Conservation (phyloP, 2,329 filamentous ascomycete genomes). For the Hypoxylon sp. region DNA sequence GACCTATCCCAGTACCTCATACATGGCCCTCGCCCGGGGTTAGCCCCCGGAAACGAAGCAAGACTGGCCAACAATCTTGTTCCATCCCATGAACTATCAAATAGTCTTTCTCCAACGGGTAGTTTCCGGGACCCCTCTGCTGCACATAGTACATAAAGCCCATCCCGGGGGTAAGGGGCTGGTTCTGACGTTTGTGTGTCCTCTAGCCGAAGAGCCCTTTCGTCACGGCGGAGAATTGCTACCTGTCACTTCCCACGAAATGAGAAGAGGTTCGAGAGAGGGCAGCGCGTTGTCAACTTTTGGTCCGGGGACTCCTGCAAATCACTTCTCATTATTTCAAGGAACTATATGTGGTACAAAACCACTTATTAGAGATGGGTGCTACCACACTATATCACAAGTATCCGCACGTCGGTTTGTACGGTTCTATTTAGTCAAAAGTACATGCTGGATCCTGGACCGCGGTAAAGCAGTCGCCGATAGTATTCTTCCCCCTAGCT, state of each 20-base stretch:
- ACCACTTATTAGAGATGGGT: constrained; percentile 41
- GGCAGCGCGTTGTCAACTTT: constrained; percentile 29
- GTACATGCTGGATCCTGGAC: constrained; percentile 6
- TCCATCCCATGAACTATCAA: constrained; percentile 16
- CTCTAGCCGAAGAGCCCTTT: constrained; percentile 34
- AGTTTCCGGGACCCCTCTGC: constrained; percentile 6
- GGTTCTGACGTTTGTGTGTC: constrained; percentile 30
- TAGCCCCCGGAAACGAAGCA: constrained; percentile 22
- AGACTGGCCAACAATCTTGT: constrained; percentile 13
- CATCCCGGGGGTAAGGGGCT: constrained; percentile 12
- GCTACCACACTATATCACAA: constrained; percentile 36
- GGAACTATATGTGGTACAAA: constrained; percentile 41
- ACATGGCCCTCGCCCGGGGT: constrained; percentile 30
- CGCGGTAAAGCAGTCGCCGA: constrained; percentile 33
- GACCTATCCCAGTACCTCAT: constrained; percentile 25
- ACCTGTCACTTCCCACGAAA: constrained; percentile 41
- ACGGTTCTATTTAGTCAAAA: constrained; percentile 38
- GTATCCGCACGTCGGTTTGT: constrained; percentile 34
- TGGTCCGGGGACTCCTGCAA: constrained; percentile 32
- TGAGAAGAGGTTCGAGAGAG: constrained; percentile 37
- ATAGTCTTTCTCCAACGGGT: constrained; percentile 17
- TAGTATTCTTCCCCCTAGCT: constrained; percentile 9
- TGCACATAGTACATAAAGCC: constrained; percentile 15
- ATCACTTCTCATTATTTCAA: constrained; percentile 40
- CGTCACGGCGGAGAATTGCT: constrained; percentile 32